These are phyloP conservation scores for Hypoxylon intermedium DNA, from an alignment of 495 filamentous ascomycete species.

Conservation along the genomic window DNA sequence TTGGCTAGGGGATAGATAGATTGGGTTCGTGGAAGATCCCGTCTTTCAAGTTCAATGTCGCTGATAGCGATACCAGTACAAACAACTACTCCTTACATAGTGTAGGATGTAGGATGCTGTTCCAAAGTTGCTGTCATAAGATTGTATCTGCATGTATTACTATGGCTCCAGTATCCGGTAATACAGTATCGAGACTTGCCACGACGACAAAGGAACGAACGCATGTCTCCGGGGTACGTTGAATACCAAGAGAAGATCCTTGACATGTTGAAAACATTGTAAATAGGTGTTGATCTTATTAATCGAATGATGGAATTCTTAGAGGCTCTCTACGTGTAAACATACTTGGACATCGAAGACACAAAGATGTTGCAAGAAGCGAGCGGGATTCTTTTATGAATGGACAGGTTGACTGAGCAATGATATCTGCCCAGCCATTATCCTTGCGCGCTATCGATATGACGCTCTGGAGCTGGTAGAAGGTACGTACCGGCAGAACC, in stretches of 20 bases:
- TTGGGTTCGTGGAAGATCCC: conserved; percentile 21
- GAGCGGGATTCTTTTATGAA: conserved; percentile 16
- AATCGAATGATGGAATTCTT: conserved; percentile 18
- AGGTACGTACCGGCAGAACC: neutral
- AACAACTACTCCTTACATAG: neutral
- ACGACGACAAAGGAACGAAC: conserved; percentile 19
- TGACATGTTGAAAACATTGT: neutral
- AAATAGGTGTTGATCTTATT: conserved; percentile 11
- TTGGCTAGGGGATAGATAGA: conserved; percentile 27
- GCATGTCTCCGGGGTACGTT: neutral
- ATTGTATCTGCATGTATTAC: conserved; percentile 8
- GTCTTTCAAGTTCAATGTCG: neutral
- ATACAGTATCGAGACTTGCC: conserved; percentile 12
- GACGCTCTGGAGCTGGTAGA: no score
- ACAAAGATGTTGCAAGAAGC: conserved; percentile 21
- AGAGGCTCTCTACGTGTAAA: conserved; percentile 15
- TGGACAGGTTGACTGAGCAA: conserved; percentile 20
- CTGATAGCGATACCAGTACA: neutral
- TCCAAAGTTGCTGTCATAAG: neutral
- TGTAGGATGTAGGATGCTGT: neutral
- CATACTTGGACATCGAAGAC: conserved; percentile 10
- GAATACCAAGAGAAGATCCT: conserved; percentile 3
- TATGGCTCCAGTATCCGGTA: neutral
- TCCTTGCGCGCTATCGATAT: conserved; percentile 32
- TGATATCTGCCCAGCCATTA: conserved; percentile 40